Conservation (phyloP, 179 eudicot genomes). For the Beta lomatogona region DNA sequence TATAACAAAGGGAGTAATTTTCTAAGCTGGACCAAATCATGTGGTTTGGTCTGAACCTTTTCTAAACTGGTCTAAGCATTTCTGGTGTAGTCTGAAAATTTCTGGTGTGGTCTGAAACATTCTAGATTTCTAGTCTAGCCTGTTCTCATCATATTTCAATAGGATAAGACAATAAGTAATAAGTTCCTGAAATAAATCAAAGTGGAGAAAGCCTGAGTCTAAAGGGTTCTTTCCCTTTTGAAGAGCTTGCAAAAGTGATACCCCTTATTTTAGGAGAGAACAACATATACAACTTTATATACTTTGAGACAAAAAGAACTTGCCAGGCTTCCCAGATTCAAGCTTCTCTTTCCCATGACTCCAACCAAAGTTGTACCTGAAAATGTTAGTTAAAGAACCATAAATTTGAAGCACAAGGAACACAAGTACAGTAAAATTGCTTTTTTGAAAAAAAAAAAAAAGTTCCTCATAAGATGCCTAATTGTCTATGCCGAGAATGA, state of each 20-base stretch:
- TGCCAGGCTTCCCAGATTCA: slow-evolving; percentile 94
- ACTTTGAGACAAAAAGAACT: slow-evolving; percentile 8
- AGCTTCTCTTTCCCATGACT: slow-evolving; percentile 99
- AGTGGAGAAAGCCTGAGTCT: neutral
- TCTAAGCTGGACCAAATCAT: too few relatives aligned
- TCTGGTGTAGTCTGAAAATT: too few relatives aligned
- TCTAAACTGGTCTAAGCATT: too few relatives aligned
- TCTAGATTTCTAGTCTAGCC: too few relatives aligned
- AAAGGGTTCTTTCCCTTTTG: neutral
- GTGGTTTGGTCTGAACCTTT: too few relatives aligned
- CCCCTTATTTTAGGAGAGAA: neutral
- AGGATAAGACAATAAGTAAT: too few relatives aligned
- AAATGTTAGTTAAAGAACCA: neutral
- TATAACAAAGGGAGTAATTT: too few relatives aligned
- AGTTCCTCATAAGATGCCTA: neutral
- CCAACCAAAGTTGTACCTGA: slow-evolving; percentile 98
- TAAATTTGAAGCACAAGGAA: slow-evolving; percentile 4
- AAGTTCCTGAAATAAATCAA: too few relatives aligned
- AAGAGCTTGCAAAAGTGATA: slow-evolving; percentile 9
- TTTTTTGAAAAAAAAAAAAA: neutral
- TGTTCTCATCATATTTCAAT: too few relatives aligned
- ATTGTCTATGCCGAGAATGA: neutral
- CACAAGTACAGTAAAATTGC: neutral
- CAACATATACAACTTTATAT: neutral
- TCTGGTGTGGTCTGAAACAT: too few relatives aligned